Evolutionary conservation across 441 rosid species (phyloP).

Genomic region (Bruguiera hainesii): DNA sequence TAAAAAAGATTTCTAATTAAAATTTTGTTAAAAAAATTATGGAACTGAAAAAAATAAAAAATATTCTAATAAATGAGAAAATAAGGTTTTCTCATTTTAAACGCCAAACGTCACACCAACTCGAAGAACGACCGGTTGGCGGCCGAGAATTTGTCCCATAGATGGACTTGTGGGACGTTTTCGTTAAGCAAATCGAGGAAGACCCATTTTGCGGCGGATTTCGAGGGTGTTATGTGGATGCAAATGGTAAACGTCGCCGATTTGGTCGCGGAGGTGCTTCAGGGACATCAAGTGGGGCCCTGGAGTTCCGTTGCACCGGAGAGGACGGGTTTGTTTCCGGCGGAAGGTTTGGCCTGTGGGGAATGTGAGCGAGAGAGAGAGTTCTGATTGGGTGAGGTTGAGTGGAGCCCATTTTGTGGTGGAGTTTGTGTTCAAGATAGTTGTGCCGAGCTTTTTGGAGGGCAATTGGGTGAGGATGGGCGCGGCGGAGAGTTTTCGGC

Average conservation of each 20-base stretch:
- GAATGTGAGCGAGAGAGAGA: constrained; percentile 76
- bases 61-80: too few species aligned
- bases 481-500: too few species aligned
- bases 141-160: constrained; percentile 67
- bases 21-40: too few species aligned
- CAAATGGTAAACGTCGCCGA: constrained; percentile 46
- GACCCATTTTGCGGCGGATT: constrained; percentile 48
- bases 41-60: too few species aligned
- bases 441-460: too few species aligned
- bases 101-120: constrained; percentile 40
- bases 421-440: not conserved
- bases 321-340: constrained; percentile 70
- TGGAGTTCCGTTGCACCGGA: constrained; percentile 69
- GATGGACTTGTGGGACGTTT: constrained; percentile 40
- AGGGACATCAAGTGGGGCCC: constrained; percentile 79
- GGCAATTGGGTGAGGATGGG: too few species aligned
- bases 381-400: constrained; percentile 52
- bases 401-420: constrained; percentile 47
- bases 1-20: too few species aligned
- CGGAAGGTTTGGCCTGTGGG: constrained; percentile 98
- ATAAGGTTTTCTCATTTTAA: too few species aligned
- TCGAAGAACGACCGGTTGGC: constrained; percentile 62
- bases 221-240: constrained; percentile 45
- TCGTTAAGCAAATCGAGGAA: constrained; percentile 77
- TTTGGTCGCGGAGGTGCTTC: constrained; percentile 39